Base-by-base conservation (phyloP, 352 stramenopile genomes). In the Phytopythium vexans region DNA sequence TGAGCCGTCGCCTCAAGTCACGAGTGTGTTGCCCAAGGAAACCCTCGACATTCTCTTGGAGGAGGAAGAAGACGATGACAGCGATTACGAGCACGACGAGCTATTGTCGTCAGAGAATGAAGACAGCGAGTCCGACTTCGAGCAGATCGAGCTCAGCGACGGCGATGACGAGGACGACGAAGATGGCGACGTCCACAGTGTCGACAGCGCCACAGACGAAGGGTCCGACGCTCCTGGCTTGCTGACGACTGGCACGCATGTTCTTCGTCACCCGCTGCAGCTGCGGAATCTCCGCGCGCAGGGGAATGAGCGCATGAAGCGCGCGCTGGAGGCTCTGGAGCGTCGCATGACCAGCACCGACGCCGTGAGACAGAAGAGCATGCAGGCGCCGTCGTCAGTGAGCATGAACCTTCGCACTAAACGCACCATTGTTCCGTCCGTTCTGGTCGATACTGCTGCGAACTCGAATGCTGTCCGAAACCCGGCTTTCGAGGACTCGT, bases 21-120 rank as follows among this genome's bases (percentile, higher is more conserved):
- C 21, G 21, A 27, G 21, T 27, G 21, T 27, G 21, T 2, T 27
- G 2, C 21, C 21, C 21, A 27, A 27, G 21, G 21, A 27, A 27
- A 27, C 21, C 21, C 21, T 27, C 21, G 21, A 27, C 21, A 27
- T 59, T 4, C 42, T 67, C 6, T 60, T 49, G 21, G 48, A 64
- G 21, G 64, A 74, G 2, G 70, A 81, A 16, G 70, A 81, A 15
- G 72, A 87, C 8, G 80, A 91, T 48, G 85, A 94, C 21, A 92
- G 81, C 53, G 85, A 94, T 33, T 94, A 89, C 58, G 85, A 94
- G 52, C 78, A 82, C 27, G 85, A 94, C 40, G 85, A 92, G 49
- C 61, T 94, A 31, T 51, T 92, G 10, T 88, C 79, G 8, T 92
- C 85, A 0, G 79, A 87, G 8, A 72, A 64, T 11, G 82, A 86